These are phyloP conservation scores for Fusarium dlaminii DNA, from an alignment of 2,329 filamentous ascomycete genomes.

Conservation along the genomic window DNA sequence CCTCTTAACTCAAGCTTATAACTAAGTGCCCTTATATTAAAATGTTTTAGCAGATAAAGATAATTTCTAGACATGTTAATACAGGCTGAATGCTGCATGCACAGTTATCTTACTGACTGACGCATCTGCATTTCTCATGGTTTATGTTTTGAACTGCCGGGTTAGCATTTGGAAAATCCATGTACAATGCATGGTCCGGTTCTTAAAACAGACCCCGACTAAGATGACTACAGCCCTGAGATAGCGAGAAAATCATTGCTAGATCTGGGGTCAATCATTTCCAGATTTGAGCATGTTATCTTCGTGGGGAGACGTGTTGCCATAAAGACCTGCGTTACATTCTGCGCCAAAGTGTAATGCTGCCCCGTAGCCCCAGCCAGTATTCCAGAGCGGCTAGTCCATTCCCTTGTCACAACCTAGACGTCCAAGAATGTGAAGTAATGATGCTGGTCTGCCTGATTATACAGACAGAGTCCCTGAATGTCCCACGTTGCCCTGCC, in stretches of 20 bases:
- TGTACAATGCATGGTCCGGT: too few species aligned
- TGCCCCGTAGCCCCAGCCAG: too few species aligned
- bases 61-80: background rate
- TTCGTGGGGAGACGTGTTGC: background rate
- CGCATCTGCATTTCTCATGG: too few species aligned
- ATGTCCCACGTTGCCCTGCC: rapidly evolving
- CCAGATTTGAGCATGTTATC: background rate
- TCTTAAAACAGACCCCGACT: background rate
- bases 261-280: background rate
- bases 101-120: background rate
- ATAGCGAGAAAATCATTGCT: background rate
- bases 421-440: background rate
- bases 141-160: background rate
- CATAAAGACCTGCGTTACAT: background rate
- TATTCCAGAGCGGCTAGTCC: background rate
- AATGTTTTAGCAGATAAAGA: too few species aligned
- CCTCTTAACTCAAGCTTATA: background rate
- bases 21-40: background rate
- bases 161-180: background rate
- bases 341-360: background rate
- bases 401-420: background rate
- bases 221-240: background rate
- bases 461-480: too few species aligned
- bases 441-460: background rate
- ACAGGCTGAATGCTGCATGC: background rate